phyloP scores from a whole-genome alignment of 768 basidiomycete species.

The Collybiopsis confluens region DNA sequence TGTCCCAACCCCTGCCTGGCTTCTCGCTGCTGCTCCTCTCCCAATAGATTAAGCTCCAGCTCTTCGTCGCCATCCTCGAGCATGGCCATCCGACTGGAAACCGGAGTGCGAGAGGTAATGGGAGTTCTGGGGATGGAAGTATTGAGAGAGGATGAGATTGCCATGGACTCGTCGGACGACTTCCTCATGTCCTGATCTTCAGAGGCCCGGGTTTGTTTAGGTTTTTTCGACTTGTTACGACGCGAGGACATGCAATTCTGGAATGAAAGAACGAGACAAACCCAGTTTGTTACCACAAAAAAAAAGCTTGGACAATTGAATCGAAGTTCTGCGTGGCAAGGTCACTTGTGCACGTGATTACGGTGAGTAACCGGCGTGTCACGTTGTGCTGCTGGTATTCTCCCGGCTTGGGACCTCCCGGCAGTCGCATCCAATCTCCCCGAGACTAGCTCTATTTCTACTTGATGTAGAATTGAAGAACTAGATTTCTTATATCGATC shows the following conservation, averaged over 20 bases:
- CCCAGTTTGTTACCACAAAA: conserved; percentile 2
- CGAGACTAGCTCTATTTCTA: not conserved
- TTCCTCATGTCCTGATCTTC: conserved; percentile 36
- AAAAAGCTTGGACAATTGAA: not conserved
- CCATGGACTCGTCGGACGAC: conserved; percentile 40
- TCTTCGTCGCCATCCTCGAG: conserved; percentile 42
- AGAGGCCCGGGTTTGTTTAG: not conserved
- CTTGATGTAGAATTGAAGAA: not conserved
- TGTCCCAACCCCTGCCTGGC: conserved; percentile 42
- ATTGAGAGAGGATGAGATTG: conserved; percentile 53
- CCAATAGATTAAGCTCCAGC: conserved; percentile 58
- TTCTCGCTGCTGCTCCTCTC: conserved; percentile 48
- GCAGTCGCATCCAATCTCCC: not conserved
- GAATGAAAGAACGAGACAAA: not conserved
- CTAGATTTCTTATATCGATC: not conserved
- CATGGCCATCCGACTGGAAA: conserved; percentile 22
- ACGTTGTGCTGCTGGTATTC: not conserved
- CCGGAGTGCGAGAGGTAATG: conserved; percentile 32
- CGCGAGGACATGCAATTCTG: conserved; percentile 24
- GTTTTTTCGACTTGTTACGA: conserved; percentile 15
- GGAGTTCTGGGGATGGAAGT: conserved; percentile 54
- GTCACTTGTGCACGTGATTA: not conserved
- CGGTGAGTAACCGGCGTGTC: too few species aligned
- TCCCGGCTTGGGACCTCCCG: not conserved
- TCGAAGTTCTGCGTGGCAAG: not conserved